These are phyloP conservation scores for Grammothele lineata DNA, from an alignment of 768 basidiomycete species.

Conservation along the genomic window DNA sequence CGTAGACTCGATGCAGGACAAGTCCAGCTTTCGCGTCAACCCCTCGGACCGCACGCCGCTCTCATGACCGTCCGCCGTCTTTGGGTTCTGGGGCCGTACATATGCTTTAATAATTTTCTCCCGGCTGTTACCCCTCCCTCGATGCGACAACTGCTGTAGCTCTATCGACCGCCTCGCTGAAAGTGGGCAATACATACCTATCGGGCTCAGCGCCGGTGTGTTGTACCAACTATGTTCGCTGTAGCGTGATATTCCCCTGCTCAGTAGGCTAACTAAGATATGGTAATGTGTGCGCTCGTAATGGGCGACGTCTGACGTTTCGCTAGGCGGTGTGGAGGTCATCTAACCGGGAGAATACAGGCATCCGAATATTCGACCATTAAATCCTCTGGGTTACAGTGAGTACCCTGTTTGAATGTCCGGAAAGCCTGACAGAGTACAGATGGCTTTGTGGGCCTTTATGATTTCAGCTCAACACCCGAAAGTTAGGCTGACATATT, in stretches of 20 bases:
- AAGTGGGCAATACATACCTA: constrained; percentile 8
- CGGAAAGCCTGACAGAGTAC: too few species aligned
- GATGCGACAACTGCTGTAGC: constrained; percentile 14
- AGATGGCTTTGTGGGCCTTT: too few species aligned
- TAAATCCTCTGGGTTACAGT: too few species aligned
- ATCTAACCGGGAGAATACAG: too few species aligned
- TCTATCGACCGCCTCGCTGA: constrained; percentile 2
- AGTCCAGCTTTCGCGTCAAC: constrained; percentile 66
- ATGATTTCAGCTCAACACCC: too few species aligned
- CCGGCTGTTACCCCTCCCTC: not conserved
- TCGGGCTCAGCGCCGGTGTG: constrained; percentile 5
- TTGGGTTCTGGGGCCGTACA: not conserved
- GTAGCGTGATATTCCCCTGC: too few species aligned
- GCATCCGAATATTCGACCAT: too few species aligned
- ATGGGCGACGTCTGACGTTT: too few species aligned
- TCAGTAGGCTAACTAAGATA: not conserved
- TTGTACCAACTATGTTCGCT: not conserved
- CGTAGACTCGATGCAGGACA: constrained; percentile 85
- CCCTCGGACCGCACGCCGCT: constrained; percentile 27
- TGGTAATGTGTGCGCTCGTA: too few species aligned
- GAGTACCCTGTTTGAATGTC: too few species aligned
- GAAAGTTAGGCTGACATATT: too few species aligned
- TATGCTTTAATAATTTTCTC: constrained; percentile 6
- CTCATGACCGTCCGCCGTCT: constrained; percentile 21
- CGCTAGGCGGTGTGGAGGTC: too few species aligned